These are phyloP conservation scores for Neurospora discreta DNA, from an alignment of 495 filamentous ascomycete species.

Conservation along the genomic window DNA sequence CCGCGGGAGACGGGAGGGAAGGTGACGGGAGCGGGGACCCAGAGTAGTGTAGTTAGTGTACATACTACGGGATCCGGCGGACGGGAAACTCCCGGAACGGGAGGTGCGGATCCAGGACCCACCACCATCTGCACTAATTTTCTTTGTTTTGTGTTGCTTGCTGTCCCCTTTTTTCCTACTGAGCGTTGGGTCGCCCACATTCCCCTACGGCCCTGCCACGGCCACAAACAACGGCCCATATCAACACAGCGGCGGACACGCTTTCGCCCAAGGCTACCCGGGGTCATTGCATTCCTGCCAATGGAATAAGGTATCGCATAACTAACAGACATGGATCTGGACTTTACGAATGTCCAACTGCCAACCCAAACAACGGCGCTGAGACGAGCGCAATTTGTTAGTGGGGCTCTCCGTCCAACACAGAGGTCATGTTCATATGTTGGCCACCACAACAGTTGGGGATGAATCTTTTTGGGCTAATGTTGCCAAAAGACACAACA, in stretches of 20 bases:
- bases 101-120: background rate
- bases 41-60: too few species aligned
- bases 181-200: background rate
- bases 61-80: background rate
- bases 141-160: background rate
- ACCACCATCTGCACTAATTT: background rate
- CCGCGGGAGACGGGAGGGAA: background rate
- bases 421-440: too few species aligned
- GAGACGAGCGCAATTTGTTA: background rate
- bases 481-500: background rate
- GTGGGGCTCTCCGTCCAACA: slow-evolving; percentile 42
- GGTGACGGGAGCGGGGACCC: background rate
- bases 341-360: background rate
- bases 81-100: background rate
- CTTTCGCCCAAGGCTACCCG: background rate
- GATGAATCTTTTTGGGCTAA: background rate
- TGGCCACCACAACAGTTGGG: background rate
- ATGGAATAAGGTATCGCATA: background rate
- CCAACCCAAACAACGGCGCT: background rate
- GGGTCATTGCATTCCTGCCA: background rate
- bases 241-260: background rate
- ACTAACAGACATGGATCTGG: background rate
- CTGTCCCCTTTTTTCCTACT: background rate
- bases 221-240: background rate
- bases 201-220: background rate